A percentile compares a stretch with the other conserved stretches of the same genome.
These are phyloP conservation scores for Tuber brumale DNA, from an alignment of 495 filamentous ascomycete species.

Conservation along the genomic window DNA sequence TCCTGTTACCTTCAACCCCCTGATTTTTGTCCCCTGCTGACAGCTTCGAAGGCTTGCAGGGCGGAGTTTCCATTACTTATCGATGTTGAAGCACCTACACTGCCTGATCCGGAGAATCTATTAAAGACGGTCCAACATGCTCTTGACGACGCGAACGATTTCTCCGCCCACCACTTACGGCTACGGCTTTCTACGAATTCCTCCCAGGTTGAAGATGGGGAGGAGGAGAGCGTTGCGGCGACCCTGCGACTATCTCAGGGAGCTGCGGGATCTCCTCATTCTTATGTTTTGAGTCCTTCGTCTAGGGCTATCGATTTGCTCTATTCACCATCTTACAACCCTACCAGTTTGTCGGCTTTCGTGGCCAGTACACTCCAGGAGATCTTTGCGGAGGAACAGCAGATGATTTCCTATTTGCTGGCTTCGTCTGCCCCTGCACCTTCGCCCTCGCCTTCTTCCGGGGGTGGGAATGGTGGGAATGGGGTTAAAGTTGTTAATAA, in stretches of 20 bases:
- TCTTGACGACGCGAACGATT: slow-evolving; percentile 83
- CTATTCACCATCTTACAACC: slow-evolving; percentile 68
- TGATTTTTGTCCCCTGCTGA: slow-evolving; percentile 19
- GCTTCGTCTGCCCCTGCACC: slow-evolving; percentile 51
- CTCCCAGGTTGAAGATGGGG: slow-evolving; percentile 33
- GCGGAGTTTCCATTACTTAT: slow-evolving; percentile 84
- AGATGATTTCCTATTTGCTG: slow-evolving; percentile 76
- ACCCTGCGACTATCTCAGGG: slow-evolving; percentile 63
- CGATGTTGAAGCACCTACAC: slow-evolving; percentile 61
- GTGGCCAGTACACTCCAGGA: slow-evolving; percentile 71
- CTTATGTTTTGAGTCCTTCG: slow-evolving; percentile 50
- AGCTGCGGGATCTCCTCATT: slow-evolving; percentile 45
- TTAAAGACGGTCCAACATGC: slow-evolving; percentile 80
- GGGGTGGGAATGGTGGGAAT: slow-evolving; percentile 25
- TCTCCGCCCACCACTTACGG: slow-evolving; percentile 80
- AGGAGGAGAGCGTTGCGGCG: slow-evolving; percentile 54
- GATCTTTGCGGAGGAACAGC: slow-evolving; percentile 82
- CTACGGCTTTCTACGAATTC: slow-evolving; percentile 57
- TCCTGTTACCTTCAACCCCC: slow-evolving; percentile 8
- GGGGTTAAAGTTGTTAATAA: slow-evolving; percentile 36
- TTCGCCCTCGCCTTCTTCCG: slow-evolving; percentile 43
- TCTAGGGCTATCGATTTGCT: slow-evolving; percentile 68
- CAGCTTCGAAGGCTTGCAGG: slow-evolving; percentile 61
- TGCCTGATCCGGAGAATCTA: slow-evolving; percentile 66
- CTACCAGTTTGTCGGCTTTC: slow-evolving; percentile 70